Evolutionary conservation across 768 basidiomycete genomes (phyloP).

Genomic region (Lactarius trivialis): DNA sequence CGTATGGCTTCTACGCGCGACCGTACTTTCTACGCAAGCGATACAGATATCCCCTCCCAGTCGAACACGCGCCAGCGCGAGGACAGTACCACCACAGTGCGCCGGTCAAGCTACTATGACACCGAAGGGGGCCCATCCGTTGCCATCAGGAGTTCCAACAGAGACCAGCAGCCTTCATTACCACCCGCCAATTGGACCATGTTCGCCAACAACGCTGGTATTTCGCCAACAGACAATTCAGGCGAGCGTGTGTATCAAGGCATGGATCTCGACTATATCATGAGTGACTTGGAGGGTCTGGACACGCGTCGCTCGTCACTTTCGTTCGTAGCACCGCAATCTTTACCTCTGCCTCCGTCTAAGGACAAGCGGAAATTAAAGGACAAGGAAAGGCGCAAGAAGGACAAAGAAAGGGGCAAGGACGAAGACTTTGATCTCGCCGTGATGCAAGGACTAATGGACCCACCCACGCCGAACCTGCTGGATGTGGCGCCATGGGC

Average conservation of each 20-base stretch:
- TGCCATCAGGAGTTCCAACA: neutral
- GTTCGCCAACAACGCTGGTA: slow-evolving; percentile 4
- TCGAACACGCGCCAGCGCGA: slow-evolving; percentile 11
- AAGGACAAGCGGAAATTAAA: slow-evolving; percentile 13
- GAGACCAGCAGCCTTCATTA: slow-evolving; percentile 12
- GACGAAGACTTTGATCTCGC: neutral
- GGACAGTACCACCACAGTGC: slow-evolving; percentile 12
- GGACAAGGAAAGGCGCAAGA: slow-evolving; percentile 19
- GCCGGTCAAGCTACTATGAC: neutral
- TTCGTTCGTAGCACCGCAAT: slow-evolving; percentile 14
- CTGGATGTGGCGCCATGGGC: slow-evolving; percentile 19
- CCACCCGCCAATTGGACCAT: slow-evolving; percentile 16
- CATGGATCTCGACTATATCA: slow-evolving; percentile 19
- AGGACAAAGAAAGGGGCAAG: slow-evolving; percentile 9
- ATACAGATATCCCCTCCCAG: neutral
- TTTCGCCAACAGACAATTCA: neutral
- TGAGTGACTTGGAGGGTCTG: slow-evolving; percentile 2
- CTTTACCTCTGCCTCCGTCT: slow-evolving; percentile 12
- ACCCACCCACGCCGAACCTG: neutral
- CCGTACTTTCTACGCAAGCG: neutral
- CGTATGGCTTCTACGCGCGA: slow-evolving; percentile 10
- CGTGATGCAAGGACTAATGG: slow-evolving; percentile 5
- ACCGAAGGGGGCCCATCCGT: neutral
- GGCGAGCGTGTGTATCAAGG: slow-evolving; percentile 15
- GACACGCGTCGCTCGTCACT: slow-evolving; percentile 19